Evolutionary conservation across 139 green algal genomes (phyloP).

Genomic region (Yamagishiella unicocca): DNA sequence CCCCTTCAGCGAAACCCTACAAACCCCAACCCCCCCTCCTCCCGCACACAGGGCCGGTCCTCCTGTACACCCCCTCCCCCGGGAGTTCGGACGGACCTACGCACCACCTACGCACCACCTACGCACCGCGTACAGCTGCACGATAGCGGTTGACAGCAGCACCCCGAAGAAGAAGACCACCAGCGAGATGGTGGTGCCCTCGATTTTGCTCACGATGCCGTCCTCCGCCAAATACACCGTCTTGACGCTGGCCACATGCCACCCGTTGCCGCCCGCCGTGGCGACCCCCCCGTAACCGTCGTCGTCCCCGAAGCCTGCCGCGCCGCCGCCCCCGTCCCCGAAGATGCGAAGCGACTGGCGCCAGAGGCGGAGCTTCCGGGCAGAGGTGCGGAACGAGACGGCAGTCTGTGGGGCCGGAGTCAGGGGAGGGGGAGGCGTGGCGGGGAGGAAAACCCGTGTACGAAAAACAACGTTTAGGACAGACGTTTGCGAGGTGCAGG

Average conservation of each 20-base stretch:
- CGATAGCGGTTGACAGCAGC: slow-evolving; percentile 28
- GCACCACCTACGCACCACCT: no score
- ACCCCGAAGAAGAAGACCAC: slow-evolving; percentile 54
- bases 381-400: background rate
- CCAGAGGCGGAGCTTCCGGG: background rate
- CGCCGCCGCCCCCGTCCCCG: background rate
- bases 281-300: no score
- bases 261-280: no score
- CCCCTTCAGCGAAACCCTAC: no score
- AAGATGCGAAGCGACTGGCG: background rate
- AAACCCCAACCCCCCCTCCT: no score
- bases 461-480: no score
- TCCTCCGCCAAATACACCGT: background rate
- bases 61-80: no score
- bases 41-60: no score
- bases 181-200: background rate
- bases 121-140: slow-evolving; percentile 44
- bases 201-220: background rate
- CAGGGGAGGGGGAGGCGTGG: background rate
- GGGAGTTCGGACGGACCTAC: no score
- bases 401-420: background rate
- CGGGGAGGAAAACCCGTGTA: no score
- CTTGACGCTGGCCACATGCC: background rate
- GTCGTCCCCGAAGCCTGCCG: background rate
- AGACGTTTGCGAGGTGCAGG: no score